Percentiles rank a stretch among this genome's conserved stretches.
Conservation (phyloP, 345 rosid genomes). For the Syzygium jambos region DNA sequence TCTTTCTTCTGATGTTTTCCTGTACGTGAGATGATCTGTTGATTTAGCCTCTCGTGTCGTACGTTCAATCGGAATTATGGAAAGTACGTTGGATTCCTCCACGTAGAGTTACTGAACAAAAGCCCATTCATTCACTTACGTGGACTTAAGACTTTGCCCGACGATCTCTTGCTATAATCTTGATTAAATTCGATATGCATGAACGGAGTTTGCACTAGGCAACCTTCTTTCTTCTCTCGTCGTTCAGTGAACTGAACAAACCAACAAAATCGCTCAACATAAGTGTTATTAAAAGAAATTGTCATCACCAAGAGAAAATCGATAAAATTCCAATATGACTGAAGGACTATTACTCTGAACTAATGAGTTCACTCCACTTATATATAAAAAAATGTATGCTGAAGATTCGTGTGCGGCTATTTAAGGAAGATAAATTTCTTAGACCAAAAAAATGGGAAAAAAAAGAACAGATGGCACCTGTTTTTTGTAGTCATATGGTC, state of each 20-base stretch:
- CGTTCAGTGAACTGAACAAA: too few relatives aligned
- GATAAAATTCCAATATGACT: not conserved
- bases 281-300: too few relatives aligned
- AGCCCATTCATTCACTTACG: not conserved
- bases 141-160: not conserved
- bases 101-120: accelerated
- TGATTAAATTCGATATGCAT: not conserved
- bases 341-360: not conserved
- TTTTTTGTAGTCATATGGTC: too few relatives aligned
- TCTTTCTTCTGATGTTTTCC: not conserved
- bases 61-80: not conserved
- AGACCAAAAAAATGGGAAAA: not conserved
- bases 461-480: too few relatives aligned
- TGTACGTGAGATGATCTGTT: not conserved
- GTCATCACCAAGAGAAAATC: not conserved
- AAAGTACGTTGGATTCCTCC: not conserved
- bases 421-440: not conserved
- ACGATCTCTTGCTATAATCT: not conserved
- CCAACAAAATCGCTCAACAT: too few relatives aligned
- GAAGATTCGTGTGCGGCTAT: not conserved
- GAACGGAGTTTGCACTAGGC: not conserved
- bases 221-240: not conserved
- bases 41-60: not conserved
- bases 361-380: too few relatives aligned
- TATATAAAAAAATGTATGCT: not conserved